Percentiles rank a stretch among this genome's conserved stretches.
Evolutionary conservation across 2,329 filamentous ascomycete species (phyloP).

Genomic region (Clarireedia hainanense): DNA sequence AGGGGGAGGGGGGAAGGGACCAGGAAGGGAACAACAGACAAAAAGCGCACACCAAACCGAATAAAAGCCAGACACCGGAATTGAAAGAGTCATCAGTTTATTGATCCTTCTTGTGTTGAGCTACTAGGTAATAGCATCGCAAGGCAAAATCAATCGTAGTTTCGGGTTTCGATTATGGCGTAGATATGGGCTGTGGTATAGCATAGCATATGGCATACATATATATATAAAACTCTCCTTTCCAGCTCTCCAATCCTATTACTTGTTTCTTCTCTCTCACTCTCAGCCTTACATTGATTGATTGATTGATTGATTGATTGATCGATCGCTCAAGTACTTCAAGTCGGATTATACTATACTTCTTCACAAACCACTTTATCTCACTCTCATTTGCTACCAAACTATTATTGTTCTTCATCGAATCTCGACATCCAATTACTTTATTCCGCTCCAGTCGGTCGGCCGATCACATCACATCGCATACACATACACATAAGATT

Average conservation of each 20-base stretch:
- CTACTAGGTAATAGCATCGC: not conserved
- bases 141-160: too few relatives aligned
- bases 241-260: not conserved
- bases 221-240: not conserved
- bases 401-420: too few relatives aligned
- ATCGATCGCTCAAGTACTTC: slow-evolving; percentile 2
- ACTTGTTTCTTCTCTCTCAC: not conserved
- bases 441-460: too few relatives aligned
- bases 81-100: slow-evolving; percentile 9
- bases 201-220: not conserved
- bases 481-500: not conserved
- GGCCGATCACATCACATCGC: too few relatives aligned
- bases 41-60: not conserved
- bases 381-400: too few relatives aligned
- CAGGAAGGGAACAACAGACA: not conserved
- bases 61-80: not conserved
- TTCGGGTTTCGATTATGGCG: too few relatives aligned
- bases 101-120: slow-evolving; percentile 8
- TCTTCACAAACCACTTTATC: not conserved
- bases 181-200: too few relatives aligned
- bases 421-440: too few relatives aligned
- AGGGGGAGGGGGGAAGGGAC: not conserved
- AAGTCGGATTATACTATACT: not conserved
- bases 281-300: not conserved
- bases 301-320: too few relatives aligned